A percentile compares a stretch with the other conserved stretches of the same genome.
These are phyloP conservation scores for Colletotrichum gloeosporioides DNA, from an alignment of 2,329 filamentous ascomycete species.

Conservation along the genomic window DNA sequence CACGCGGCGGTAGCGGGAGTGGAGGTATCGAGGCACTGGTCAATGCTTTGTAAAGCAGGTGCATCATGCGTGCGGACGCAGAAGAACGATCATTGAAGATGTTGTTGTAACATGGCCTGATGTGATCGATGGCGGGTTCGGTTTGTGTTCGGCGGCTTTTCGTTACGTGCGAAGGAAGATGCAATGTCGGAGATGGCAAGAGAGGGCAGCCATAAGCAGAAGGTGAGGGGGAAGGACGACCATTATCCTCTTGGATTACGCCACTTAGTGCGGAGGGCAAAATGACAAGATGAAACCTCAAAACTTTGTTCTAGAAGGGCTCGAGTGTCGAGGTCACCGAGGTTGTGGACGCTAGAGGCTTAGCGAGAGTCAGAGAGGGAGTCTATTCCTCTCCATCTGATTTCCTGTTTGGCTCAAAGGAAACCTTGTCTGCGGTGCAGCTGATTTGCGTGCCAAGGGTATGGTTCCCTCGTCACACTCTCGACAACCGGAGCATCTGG, in stretches of 20 bases:
- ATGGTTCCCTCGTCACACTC: neutral
- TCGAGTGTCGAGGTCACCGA: neutral
- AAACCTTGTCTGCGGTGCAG: neutral
- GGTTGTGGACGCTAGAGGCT: neutral
- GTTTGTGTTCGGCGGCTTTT: neutral
- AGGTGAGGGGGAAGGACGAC: neutral
- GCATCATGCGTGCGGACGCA: conserved; percentile 10
- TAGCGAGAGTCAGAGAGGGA: neutral
- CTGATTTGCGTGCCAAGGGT: neutral
- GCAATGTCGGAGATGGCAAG: neutral
- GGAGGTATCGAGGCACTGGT: conserved; percentile 2
- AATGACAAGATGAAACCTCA: neutral
- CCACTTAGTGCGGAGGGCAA: neutral
- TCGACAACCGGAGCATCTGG: neutral
- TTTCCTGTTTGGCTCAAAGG: neutral
- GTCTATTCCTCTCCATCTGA: neutral
- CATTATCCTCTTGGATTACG: neutral
- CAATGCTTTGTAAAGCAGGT: neutral
- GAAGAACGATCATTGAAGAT: neutral
- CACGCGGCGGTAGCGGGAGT: neutral
- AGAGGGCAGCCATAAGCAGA: fast-evolving
- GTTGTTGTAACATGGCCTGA: neutral
- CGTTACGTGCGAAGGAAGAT: neutral
- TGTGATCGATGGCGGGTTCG: neutral
- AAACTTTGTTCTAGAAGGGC: conserved; percentile 4